phyloP scores from a whole-genome alignment of 805 yeast species.

The Clavispora asparagi region DNA sequence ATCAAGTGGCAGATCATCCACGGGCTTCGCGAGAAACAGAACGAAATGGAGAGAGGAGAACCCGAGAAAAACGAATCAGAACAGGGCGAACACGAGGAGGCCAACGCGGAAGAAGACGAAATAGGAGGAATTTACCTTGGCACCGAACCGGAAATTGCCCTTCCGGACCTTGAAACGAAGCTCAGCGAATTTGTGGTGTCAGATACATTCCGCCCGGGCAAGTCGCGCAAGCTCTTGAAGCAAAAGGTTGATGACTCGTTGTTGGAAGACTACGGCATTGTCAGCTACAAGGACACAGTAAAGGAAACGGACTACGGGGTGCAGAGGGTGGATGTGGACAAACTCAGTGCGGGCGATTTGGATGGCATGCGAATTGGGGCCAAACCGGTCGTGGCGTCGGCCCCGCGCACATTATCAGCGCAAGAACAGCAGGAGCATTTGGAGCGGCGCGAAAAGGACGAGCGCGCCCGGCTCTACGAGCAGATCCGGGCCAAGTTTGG shows the following conservation, averaged over 20 bases:
- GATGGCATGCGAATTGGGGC: slow-evolving; percentile 35
- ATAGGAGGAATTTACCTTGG: slow-evolving; percentile 38
- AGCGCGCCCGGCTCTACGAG: slow-evolving; percentile 23
- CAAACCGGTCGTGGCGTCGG: background rate
- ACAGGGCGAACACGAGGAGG: slow-evolving; percentile 7
- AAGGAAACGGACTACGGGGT: slow-evolving; percentile 25
- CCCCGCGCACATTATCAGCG: slow-evolving; percentile 16
- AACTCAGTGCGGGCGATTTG: slow-evolving; percentile 23
- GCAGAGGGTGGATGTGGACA: slow-evolving; percentile 17
- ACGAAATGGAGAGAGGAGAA: slow-evolving; percentile 6
- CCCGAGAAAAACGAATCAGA: slow-evolving; percentile 8
- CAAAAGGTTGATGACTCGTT: slow-evolving; percentile 27
- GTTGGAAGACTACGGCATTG: slow-evolving; percentile 36
- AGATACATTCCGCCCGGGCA: slow-evolving; percentile 10
- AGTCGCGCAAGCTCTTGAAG: slow-evolving; percentile 26
- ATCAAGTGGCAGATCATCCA: slow-evolving; percentile 31
- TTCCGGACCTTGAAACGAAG: slow-evolving; percentile 13
- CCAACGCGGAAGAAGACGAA: slow-evolving; percentile 10
- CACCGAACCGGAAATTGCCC: slow-evolving; percentile 8
- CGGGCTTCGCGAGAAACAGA: slow-evolving; percentile 7
- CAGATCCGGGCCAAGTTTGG: slow-evolving; percentile 27
- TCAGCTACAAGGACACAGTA: slow-evolving; percentile 24
- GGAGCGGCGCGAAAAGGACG: slow-evolving; percentile 18
- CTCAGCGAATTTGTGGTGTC: slow-evolving; percentile 15
- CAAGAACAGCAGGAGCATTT: slow-evolving; percentile 24